Conservation (phyloP, 768 basidiomycete species). For the Termitomyces sp. region DNA sequence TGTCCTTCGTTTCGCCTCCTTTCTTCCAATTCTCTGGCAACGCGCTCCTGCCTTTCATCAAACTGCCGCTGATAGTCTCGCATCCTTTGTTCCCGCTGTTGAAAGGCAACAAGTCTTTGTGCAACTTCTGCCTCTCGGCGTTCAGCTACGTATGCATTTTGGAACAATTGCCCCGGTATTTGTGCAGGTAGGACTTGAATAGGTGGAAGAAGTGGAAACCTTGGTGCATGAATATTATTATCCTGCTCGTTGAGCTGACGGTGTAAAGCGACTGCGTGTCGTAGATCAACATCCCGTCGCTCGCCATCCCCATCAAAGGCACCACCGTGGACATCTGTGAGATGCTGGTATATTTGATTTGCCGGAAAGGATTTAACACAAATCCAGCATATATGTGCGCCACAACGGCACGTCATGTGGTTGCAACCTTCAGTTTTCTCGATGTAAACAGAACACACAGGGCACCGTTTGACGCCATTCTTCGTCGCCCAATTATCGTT, state of each 20-base stretch:
- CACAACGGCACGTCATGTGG: constrained; percentile 47
- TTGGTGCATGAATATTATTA: not conserved
- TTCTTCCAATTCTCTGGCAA: not conserved
- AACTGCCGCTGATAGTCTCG: constrained; percentile 4
- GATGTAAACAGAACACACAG: constrained; percentile 36
- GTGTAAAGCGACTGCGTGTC: constrained; percentile 5
- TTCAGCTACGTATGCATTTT: not conserved
- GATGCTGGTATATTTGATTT: constrained; percentile 7
- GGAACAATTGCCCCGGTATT: not conserved
- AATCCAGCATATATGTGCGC: constrained; percentile 49
- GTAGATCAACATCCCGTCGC: constrained; percentile 3
- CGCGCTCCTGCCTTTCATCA: not conserved
- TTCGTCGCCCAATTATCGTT: constrained; percentile 32
- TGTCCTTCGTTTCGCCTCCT: not conserved
- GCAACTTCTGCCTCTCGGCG: not conserved
- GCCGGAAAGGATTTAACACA: constrained; percentile 38
- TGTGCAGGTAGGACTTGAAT: not conserved
- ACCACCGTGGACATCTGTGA: constrained; percentile 11
- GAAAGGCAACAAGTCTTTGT: not conserved
- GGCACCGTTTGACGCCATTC: constrained; percentile 40
- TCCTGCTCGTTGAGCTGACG: not conserved
- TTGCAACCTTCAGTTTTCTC: constrained; percentile 52
- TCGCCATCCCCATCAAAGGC: constrained; percentile 10
- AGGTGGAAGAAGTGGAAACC: not conserved
- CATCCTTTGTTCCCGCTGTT: not conserved